A percentile compares a stretch with the other conserved stretches of the same genome.
These are phyloP conservation scores for Conringia planisiliqua DNA, from an alignment of 345 rosid genomes.

Conservation along the genomic window DNA sequence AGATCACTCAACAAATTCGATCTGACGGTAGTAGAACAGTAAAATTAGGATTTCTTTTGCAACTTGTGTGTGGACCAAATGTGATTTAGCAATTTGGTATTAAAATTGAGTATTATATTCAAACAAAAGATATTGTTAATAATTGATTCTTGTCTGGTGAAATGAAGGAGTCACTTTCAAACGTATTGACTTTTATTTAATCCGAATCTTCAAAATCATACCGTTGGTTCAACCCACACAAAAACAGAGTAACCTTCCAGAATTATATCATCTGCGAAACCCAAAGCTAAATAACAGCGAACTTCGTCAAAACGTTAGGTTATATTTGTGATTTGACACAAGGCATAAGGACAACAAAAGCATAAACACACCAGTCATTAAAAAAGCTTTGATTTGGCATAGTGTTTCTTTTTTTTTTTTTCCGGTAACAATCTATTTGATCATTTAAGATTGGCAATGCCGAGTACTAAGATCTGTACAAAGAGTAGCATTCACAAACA, in stretches of 20 bases:
- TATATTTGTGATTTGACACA: too few species aligned
- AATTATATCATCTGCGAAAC: too few species aligned
- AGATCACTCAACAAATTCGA: not conserved
- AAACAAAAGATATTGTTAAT: not conserved
- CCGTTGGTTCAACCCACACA: too few species aligned
- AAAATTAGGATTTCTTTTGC: not conserved
- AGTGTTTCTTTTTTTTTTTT: not conserved
- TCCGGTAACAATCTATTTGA: not conserved
- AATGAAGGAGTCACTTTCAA: not conserved
- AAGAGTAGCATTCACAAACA: not conserved
- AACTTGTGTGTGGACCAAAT: not conserved
- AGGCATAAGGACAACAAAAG: too few species aligned
- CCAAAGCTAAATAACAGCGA: too few species aligned
- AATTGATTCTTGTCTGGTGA: too few species aligned
- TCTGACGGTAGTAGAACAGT: too few species aligned
- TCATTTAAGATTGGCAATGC: not conserved
- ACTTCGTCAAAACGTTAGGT: too few species aligned
- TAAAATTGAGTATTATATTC: too few species aligned
- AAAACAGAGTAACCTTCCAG: too few species aligned
- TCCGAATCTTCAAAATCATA: not conserved
- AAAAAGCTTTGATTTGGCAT: too few species aligned
- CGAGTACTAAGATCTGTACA: not conserved
- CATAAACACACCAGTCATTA: too few species aligned
- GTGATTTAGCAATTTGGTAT: not conserved
- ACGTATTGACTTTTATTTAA: not conserved